Evolutionary conservation across 306 rosid genomes (phyloP), one percentile per base, ranked within the genome.

Genomic region (Luffa aegyptiaca): DNA sequence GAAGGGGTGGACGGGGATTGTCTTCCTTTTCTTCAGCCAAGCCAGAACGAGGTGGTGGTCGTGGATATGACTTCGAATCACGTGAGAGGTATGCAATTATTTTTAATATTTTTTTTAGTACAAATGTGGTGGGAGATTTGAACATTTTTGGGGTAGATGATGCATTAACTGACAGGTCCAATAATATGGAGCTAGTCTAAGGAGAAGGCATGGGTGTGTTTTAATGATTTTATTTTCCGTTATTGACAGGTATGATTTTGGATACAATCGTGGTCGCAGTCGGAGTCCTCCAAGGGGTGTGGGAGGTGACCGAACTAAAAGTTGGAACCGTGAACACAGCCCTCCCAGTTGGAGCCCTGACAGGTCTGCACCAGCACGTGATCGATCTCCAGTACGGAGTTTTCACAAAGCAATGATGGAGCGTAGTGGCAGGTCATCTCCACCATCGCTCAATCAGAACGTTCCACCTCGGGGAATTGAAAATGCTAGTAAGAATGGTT

Each of bases 381-480:
- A 81, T 18, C 57, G 76, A 33, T 64, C 89, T 12, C 84, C 82
- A 5, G 85, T 35, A 18, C 53, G 64, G 83, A 90, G 98, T 86
- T 94, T 94, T 80, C 98, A 92, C 84, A 77, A 89, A 65, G 79
- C 92, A 66, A 92, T 93, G 93, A 72, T 72, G 77, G 58, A 72
- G 42, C 77, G 77, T 46, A 72, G 55, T 1, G 17, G 66, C 39
- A 59, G 45, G 71, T 39, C 49, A 37, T 16, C 63, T 35, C 63
- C 63, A 20, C 63, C 63, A 20, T 8, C 2, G 35, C 33, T 6
- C 11, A 57, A 57, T 57, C 63, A 57, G 63, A 69, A n/a, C 31
- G 18, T 26, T 49, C 57, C 57, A 45, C 57, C 41, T 45, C 76
- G 76, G 6, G 76, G 76, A 74, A 33, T 1, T 49, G 78, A 51